These are phyloP conservation scores for Acacia melanoxylon DNA, from an alignment of 306 rosid genomes.

Conservation along the genomic window DNA sequence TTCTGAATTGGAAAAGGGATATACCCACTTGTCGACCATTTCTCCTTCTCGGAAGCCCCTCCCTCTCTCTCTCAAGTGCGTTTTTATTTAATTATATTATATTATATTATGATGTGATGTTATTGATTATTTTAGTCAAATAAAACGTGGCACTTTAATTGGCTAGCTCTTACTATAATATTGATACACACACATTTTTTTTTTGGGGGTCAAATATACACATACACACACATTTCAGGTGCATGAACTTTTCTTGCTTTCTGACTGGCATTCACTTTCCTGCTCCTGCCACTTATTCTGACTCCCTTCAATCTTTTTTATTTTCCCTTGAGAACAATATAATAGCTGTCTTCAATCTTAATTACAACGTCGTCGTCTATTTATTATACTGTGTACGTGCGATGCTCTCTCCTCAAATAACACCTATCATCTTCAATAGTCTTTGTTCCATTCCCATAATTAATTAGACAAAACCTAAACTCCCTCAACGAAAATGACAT, in stretches of 20 bases:
- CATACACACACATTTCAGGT: background rate
- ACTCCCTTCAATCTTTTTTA: background rate
- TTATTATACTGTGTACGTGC: background rate
- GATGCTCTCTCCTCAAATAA: background rate
- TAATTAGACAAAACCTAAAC: background rate
- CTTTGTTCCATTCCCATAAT: background rate
- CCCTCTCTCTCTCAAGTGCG: background rate
- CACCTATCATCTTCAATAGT: background rate
- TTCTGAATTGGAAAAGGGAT: background rate
- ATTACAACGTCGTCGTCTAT: background rate
- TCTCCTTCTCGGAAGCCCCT: background rate
- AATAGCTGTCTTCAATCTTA: background rate
- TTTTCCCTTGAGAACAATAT: too few relatives aligned
- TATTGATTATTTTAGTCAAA: background rate
- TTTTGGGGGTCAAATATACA: too few relatives aligned
- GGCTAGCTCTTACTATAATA: background rate
- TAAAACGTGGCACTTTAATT: background rate
- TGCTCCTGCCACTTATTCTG: background rate
- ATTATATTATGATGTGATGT: background rate
- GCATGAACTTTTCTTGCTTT: constrained; percentile 7
- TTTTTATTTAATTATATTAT: background rate
- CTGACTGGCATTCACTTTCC: background rate
- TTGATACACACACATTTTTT: background rate
- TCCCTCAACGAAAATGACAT: background rate
- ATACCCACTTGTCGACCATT: background rate